Evolutionary conservation across 129 eudicot genomes (phyloP), one percentile per base, ranked within the genome.

Genomic region (Kitagawia praeruptora): DNA sequence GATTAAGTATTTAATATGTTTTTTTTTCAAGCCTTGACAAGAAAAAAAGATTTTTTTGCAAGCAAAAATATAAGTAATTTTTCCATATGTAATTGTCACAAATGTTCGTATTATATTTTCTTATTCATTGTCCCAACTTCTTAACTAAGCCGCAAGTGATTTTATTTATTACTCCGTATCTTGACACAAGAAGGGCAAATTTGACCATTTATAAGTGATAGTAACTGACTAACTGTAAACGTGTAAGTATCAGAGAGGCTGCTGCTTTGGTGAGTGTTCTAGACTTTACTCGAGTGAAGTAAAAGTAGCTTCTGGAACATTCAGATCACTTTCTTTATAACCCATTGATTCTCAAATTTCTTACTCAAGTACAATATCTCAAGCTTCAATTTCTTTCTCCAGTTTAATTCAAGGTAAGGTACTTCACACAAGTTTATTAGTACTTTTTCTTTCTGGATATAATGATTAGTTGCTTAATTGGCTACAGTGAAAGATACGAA

Each of bases 271-370:
- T 27, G 77, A 45, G 11, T 13, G 38, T 74, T 74, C 58, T 74
- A 74, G 77, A 74, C 4, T 28, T 45, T 45, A 3, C 40, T 2
- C 15, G 54, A 73, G 38, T 42, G 0, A 42, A 42, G 37, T 42
- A 42, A 37, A 44, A 45, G 8, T 5, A n/a, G 58, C 15, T 74
- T 74, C 77, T 74, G 58, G 77, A 74, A 74, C 56, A 6, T 74
- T 74, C 77, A 16, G 1, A 4, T 15, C 5, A 44, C 10, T 8
- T 4, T 46, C 14, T 44, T 73, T 44, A 42, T 39, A 74, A 41
- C 18, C 45, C 3, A 37, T 1, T 6, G 2, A 40, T 72, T 39
- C 45, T 21, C 16, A 6, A 0, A 0, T 4, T 40, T 40, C 14
- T 71, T 41, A 0, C 23, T 3, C 75, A 6, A 4, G 4, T 1